Evolutionary conservation across 441 rosid genomes (phyloP), one percentile per base, ranked within the genome.

Genomic region (Melastoma candidum): DNA sequence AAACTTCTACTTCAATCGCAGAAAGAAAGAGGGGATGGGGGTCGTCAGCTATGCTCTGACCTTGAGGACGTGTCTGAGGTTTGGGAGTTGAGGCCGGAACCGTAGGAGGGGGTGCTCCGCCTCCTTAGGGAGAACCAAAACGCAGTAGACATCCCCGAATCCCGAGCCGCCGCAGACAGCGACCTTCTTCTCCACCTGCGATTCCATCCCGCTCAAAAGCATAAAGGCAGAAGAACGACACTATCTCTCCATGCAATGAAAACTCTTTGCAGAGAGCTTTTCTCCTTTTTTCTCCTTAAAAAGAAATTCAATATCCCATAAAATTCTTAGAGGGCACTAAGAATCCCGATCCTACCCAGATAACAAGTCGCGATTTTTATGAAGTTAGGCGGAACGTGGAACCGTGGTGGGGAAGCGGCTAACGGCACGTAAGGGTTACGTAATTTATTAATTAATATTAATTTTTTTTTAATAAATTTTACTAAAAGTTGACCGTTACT

Each of bases 11-110:
- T 29, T 29, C 39, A 29, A 29, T 29, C 39, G 39, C 39, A 3
- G 39, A 29, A 29, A 4, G 27, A 58, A 10, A 22, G 12, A 26
- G 44, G 53, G 50, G 39, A 17, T 14, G 44, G 49, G 45, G 29
- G 26, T 27, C 12, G 11, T 14, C 17, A 53, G 44, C 11, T 0
- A 49, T 6, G 53, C 48, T 60, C 71, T 60, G 39, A 84, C 93
- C 53, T 66, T 71, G 32, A 86, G 32, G 59, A 77, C 71, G 46
- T 55, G 65, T 22, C 67, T 64, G 10, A 83, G 67, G 69, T 82
- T 80, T 55, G 95, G 88, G 29, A 76, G 59, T 54, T 77, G 93
- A 68, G 75, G 72, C 6, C 80, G 89, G 63, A 63, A 84, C 56
- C 24, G 47, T 47, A 36, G 58, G 57, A 11, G 71, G 68, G 47